These are phyloP conservation scores for Pseudogymnoascus sp. DNA, from an alignment of 2,329 filamentous ascomycete species.

Conservation along the genomic window DNA sequence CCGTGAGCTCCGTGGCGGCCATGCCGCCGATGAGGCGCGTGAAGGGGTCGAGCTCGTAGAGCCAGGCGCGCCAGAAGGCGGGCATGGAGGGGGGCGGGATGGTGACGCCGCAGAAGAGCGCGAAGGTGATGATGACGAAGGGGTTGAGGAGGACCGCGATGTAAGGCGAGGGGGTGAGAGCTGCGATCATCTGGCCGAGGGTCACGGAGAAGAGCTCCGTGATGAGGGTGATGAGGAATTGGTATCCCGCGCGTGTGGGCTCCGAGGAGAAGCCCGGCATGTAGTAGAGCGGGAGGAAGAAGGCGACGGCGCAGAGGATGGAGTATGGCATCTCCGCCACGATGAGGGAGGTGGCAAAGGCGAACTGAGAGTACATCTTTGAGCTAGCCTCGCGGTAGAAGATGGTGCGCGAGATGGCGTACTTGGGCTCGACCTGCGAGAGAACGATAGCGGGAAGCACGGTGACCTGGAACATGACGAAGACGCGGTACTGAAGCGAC, in stretches of 20 bases:
- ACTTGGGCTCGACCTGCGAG: constrained; percentile 50
- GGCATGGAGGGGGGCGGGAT: constrained; percentile 57
- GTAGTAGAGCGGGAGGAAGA: constrained; percentile 49
- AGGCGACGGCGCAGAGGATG: constrained; percentile 35
- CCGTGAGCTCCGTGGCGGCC: constrained; percentile 44
- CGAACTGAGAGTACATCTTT: constrained; percentile 52
- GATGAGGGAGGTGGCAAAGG: constrained; percentile 46
- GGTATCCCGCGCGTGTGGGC: constrained; percentile 41
- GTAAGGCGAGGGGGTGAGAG: constrained; percentile 52
- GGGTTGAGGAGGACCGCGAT: constrained; percentile 52
- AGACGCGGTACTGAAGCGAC: constrained; percentile 48
- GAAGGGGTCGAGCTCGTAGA: constrained; percentile 53
- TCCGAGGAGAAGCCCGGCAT: constrained; percentile 35
- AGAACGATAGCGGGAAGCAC: constrained; percentile 52
- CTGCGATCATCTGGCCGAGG: constrained; percentile 55
- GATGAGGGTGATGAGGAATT: constrained; percentile 52
- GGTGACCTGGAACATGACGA: constrained; percentile 55
- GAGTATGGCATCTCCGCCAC: constrained; percentile 40
- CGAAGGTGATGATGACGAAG: constrained; percentile 50
- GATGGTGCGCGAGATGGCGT: constrained; percentile 47
- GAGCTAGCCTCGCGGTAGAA: constrained; percentile 51
- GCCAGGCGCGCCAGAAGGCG: constrained; percentile 52
- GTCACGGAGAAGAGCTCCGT: constrained; percentile 81
- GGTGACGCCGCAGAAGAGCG: constrained; percentile 67
- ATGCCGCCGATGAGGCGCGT: constrained; percentile 52